These are phyloP conservation scores for Gilbertella persicaria DNA, from an alignment of 371 early-diverging fungal species.

Conservation along the genomic window DNA sequence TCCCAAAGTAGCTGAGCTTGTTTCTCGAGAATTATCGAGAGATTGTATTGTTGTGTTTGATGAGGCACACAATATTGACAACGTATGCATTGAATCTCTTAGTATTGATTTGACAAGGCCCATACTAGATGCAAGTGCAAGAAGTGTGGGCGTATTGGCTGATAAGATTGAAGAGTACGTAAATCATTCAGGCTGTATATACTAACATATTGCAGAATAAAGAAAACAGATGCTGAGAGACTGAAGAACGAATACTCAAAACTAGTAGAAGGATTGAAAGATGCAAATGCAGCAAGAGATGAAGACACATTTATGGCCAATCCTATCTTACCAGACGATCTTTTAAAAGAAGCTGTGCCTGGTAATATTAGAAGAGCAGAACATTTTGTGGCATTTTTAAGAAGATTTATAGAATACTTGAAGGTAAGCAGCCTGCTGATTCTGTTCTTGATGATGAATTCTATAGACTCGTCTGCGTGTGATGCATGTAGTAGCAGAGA, in stretches of 20 bases:
- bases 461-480: slow-evolving; percentile 91
- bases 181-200: neutral
- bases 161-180: slow-evolving; percentile 73
- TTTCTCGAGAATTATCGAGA: slow-evolving; percentile 92
- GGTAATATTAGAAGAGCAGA: slow-evolving; percentile 98
- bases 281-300: slow-evolving; percentile 71
- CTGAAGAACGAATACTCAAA: slow-evolving; percentile 86
- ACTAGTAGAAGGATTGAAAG: slow-evolving; percentile 87
- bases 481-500: slow-evolving; percentile 97
- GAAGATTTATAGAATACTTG: slow-evolving; percentile 98
- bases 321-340: slow-evolving; percentile 91
- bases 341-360: slow-evolving; percentile 94
- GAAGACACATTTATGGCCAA: slow-evolving; percentile 79
- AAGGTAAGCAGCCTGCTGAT: slow-evolving; percentile 62
- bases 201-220: slow-evolving; percentile 56
- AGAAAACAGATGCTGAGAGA: slow-evolving; percentile 83
- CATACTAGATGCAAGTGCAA: slow-evolving; percentile 88
- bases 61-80: slow-evolving; percentile 99
- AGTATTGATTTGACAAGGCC: slow-evolving; percentile 93
- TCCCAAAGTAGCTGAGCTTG: slow-evolving; percentile 97
- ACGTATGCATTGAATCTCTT: slow-evolving; percentile 98
- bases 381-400: slow-evolving; percentile 97
- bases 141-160: slow-evolving; percentile 72
- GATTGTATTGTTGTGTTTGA: slow-evolving; percentile 99
- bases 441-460: neutral